phyloP scores from a whole-genome alignment of 306 rosid species.

The Lathyrus tuberosus region DNA sequence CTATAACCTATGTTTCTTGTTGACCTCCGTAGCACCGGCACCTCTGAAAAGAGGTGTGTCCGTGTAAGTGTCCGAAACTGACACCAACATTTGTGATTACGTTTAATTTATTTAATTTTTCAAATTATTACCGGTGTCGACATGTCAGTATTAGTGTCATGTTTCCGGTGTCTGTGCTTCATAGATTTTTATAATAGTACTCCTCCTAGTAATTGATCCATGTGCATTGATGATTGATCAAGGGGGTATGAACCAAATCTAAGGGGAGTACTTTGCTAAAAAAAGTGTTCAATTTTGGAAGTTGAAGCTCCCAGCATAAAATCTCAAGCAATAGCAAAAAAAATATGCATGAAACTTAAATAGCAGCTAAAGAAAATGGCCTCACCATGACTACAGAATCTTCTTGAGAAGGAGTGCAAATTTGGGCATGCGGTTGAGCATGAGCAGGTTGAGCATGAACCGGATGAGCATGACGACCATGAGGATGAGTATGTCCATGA shows the following conservation, averaged over 20 bases:
- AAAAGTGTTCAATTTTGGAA: background rate
- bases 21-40: too few relatives aligned
- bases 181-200: background rate
- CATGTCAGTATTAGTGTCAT: too few relatives aligned
- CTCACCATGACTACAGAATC: conserved; percentile 40
- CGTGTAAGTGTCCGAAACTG: too few relatives aligned
- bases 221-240: conserved; percentile 38
- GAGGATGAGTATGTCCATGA: too few relatives aligned
- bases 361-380: conserved; percentile 20
- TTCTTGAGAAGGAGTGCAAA: conserved; percentile 28
- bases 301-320: conserved; percentile 10
- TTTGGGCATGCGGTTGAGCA: background rate
- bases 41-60: too few relatives aligned
- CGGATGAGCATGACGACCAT: background rate
- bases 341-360: background rate
- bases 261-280: conserved; percentile 7
- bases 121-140: too few relatives aligned
- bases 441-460: conserved; percentile 30
- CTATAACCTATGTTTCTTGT: background rate
- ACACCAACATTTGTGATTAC: too few relatives aligned
- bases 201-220: conserved; percentile 40
- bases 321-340: conserved; percentile 5
- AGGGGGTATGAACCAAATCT: conserved; percentile 51
- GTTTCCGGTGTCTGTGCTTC: too few relatives aligned
- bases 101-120: too few relatives aligned